These are phyloP conservation scores for Byssothecium circinans DNA, from an alignment of 2,329 filamentous ascomycete genomes.

Conservation along the genomic window DNA sequence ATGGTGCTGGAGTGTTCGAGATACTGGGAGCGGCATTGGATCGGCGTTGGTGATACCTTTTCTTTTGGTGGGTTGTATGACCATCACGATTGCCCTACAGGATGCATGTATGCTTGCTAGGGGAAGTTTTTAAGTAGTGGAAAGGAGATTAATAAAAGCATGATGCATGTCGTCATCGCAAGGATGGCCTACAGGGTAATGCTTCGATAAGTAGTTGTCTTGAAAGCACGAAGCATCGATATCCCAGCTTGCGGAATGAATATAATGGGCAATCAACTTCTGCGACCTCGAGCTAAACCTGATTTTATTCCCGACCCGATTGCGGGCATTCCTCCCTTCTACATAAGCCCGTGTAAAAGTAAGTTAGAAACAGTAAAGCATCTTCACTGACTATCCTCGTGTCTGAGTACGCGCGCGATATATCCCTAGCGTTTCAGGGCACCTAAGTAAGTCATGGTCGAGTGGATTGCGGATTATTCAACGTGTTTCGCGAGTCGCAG, in stretches of 20 bases:
- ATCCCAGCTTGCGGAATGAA: not conserved
- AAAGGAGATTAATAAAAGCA: too few species aligned
- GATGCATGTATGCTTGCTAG: too few species aligned
- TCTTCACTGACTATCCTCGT: too few species aligned
- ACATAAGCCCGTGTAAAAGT: too few species aligned
- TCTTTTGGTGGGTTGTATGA: too few species aligned
- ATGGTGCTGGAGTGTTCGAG: not conserved
- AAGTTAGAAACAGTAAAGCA: too few species aligned
- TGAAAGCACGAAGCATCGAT: not conserved
- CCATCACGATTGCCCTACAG: too few species aligned
- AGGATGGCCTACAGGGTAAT: not conserved
- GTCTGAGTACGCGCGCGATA: not conserved
- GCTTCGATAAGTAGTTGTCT: not conserved
- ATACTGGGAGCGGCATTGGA: not conserved
- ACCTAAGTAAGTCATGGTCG: not conserved
- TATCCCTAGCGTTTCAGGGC: not conserved
- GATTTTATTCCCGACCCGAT: too few species aligned
- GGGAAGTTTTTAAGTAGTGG: too few species aligned
- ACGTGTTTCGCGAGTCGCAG: slow-evolving; percentile 36
- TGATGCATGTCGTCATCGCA: not conserved
- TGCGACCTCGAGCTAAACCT: not conserved
- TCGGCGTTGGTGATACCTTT: not conserved
- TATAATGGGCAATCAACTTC: not conserved
- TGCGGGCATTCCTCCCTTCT: too few species aligned
- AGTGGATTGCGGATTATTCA: slow-evolving; percentile 12